Evolutionary conservation across 768 basidiomycete species (phyloP).

Genomic region (Russula brevipes): DNA sequence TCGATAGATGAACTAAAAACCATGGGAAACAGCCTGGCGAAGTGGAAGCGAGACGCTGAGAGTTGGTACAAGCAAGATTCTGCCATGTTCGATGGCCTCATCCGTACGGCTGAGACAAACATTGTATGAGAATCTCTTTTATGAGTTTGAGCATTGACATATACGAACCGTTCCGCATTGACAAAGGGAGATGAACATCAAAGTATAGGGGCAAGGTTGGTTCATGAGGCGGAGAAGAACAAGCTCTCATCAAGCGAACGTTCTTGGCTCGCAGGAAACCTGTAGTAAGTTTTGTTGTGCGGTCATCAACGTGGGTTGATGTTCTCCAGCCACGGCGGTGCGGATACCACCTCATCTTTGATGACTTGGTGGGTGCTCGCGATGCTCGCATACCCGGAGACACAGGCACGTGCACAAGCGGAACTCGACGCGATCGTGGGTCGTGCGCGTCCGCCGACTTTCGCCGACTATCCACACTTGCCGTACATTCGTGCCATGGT

Average conservation of each 20-base stretch:
- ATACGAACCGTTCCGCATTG: not conserved
- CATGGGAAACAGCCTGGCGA: not conserved
- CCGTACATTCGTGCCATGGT: constrained; percentile 2
- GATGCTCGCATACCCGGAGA: not conserved
- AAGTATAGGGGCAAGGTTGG: not conserved
- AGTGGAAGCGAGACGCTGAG: not conserved
- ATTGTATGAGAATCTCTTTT: not conserved
- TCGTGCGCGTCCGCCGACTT: not conserved
- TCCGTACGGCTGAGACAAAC: not conserved
- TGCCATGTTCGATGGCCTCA: not conserved
- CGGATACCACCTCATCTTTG: not conserved
- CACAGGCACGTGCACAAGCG: not conserved
- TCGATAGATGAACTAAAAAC: too few relatives aligned
- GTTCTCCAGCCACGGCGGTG: not conserved
- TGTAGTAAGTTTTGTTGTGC: not conserved
- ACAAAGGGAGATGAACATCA: not conserved
- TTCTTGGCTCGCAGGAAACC: not conserved
- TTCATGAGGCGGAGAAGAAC: not conserved
- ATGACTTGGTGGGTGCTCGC: not conserved
- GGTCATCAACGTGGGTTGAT: not conserved
- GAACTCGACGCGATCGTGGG: not conserved
- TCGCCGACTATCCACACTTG: not conserved
- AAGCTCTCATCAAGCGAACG: not conserved
- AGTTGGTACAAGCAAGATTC: not conserved
- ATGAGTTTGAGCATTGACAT: not conserved